Evolutionary conservation across 257 asterid genomes (phyloP), one percentile per base, ranked within the genome.

Genomic region (Echites panduratus): DNA sequence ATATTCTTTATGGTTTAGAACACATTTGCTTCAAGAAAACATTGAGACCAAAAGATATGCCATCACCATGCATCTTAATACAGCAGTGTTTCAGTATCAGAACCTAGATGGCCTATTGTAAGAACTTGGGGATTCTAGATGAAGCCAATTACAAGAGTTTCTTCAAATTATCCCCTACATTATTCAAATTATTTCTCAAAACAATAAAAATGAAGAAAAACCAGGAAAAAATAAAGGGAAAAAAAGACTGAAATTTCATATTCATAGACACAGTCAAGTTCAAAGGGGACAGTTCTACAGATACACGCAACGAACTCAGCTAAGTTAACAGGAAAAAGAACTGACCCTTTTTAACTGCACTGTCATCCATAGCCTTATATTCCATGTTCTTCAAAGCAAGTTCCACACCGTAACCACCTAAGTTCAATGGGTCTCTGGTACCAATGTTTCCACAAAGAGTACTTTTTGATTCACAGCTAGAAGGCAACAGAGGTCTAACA

Each of bases 331-430:
- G 75, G 75, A 56, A 74, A 77, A 68, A 66, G 17, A 29, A 78
- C 79, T 52, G 59, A 90, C 99, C 97, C 88, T 89, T 90, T 80
- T 86, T 92, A 29, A 95, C 73, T 13, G 86, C 82, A 74, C 91
- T 92, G 82, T 95, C 99, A 86, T 95, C 99, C 93, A 95, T 95
- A 75, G 99, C 97, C 80, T 95, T 95, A 82, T 95, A 95, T 77
- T 95, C 99, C 99, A 95, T 95, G 82, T 95, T 95, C 86, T 95
- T 95, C 89, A 95, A 79, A 69, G 99, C 99, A 82, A 95, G 99
- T 87, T 95, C 99, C 78, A 95, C 99, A 59, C 99, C 99, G 78
- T 95, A 95, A 69, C 99, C 99, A 78, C 93, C 98, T 81, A 95
- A 84, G 84, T 87, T 88, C 75, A 89, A 70, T 78, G 95, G 86